Base-by-base conservation (phyloP, 257 asterid species). In the Plantago elongata region DNA sequence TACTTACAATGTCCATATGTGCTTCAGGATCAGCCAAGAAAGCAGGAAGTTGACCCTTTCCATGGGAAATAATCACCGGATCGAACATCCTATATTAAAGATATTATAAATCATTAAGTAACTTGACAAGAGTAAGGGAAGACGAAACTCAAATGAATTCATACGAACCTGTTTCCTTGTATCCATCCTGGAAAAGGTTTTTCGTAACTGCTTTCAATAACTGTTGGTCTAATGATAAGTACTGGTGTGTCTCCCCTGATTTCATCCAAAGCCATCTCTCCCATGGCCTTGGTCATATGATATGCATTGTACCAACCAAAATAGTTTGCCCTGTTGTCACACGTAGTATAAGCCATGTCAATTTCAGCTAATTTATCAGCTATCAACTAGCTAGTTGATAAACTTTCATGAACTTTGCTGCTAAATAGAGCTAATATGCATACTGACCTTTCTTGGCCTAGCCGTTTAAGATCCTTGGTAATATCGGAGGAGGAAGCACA, bases 111-210 rank as follows among this genome's bases (percentile, higher is more conserved):
- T 17, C n/a, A 8, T 9, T 56, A 12, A 55, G 30, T 27, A 55
- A 57, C 47, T 3, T n/a, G 38, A 15, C n/a, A 37, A 34, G 14
- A 38, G 1, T 3, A 8, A 58, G 27, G 15, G 63, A 58, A 12
- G 3, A 40, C 5, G 18, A 57, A 9, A 57, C 11, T 17, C n/a
- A 9, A 13, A 34, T 57, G 0, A 10, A 11, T 1, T 42, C n/a
- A 43, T 40, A 18, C 42, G 18, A 11, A 78, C 90, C 77, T 75
- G 12, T 75, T 69, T 68, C 90, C 90, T 75, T 83, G 86, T 47
- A 83, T 80, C 87, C 87, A 83, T 58, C 90, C 90, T 5, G 83
- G 81, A 13, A 73, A 44, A 14, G 90, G 87, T 0, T 74, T 57
- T 51, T 52, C 52, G 42, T 61, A 76, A 51, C 72, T 54, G 68